Evolutionary conservation across 2,329 filamentous ascomycete genomes (phyloP).

Genomic region (Fulvia fulva): DNA sequence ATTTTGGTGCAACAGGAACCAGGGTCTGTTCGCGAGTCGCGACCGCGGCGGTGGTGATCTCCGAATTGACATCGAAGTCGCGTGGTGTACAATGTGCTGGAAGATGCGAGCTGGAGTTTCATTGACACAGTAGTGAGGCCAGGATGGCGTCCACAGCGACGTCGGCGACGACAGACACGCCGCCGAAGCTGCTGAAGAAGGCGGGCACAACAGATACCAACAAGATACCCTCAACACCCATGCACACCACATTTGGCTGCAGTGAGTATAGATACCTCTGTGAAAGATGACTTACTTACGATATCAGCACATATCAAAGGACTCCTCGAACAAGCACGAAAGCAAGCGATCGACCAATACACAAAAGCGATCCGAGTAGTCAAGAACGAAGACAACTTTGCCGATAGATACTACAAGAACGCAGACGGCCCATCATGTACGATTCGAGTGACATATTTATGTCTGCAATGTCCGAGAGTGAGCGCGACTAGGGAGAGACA

Average conservation of each 20-base stretch:
- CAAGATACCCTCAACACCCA: slow-evolving; percentile 37
- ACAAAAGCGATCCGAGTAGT: slow-evolving; percentile 67
- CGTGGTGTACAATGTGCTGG: not conserved
- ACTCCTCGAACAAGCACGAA: slow-evolving; percentile 63
- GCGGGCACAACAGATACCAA: slow-evolving; percentile 24
- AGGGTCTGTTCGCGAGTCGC: not conserved
- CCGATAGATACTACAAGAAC: slow-evolving; percentile 64
- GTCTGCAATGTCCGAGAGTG: slow-evolving; percentile 68
- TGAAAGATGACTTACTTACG: not conserved
- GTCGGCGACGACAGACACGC: slow-evolving; percentile 35
- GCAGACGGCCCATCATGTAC: slow-evolving; percentile 20
- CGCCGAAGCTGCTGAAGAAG: slow-evolving; percentile 41
- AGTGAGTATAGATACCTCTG: too few species aligned
- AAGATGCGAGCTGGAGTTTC: not conserved
- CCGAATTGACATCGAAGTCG: not conserved
- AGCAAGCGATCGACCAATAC: slow-evolving; percentile 67
- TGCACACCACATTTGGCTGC: slow-evolving; percentile 23
- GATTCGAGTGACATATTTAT: slow-evolving; percentile 53
- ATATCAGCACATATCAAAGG: slow-evolving; percentile 65
- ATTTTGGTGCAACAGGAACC: not conserved
- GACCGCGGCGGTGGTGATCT: not conserved
- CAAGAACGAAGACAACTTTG: slow-evolving; percentile 62
- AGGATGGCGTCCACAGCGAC: slow-evolving; percentile 34
- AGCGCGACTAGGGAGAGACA: slow-evolving; percentile 66
- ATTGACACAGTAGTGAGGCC: not conserved